Percentiles rank a stretch among this genome's conserved stretches.
Evolutionary conservation across 2,329 filamentous ascomycete genomes (phyloP).

Genomic region (Zymoseptoria pseudotritici): DNA sequence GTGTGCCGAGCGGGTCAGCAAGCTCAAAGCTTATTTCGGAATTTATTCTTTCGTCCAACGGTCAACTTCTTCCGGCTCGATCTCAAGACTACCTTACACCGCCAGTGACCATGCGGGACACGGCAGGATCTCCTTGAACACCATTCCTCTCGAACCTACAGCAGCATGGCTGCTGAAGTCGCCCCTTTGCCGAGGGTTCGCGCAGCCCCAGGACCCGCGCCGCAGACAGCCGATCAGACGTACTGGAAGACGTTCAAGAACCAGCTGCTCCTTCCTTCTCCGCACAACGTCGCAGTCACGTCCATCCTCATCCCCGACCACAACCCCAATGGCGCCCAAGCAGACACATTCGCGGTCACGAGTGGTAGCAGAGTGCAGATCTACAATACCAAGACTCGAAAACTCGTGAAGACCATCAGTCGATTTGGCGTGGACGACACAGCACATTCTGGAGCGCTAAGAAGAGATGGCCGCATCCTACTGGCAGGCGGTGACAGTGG

Average conservation of each 20-base stretch:
- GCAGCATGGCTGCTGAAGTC: slow-evolving; percentile 77
- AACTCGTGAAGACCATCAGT: slow-evolving; percentile 87
- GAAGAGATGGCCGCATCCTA: slow-evolving; percentile 79
- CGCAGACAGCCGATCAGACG: slow-evolving; percentile 81
- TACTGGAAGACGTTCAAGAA: slow-evolving; percentile 97
- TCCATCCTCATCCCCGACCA: slow-evolving; percentile 55
- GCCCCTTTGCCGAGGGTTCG: slow-evolving; percentile 72
- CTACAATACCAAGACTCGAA: slow-evolving; percentile 84
- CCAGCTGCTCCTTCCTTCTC: slow-evolving; percentile 80
- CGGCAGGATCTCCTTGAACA: background rate
- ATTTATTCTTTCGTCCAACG: background rate
- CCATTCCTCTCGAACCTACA: background rate
- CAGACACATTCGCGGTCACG: slow-evolving; percentile 83
- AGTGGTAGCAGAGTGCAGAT: slow-evolving; percentile 88
- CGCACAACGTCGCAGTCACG: slow-evolving; percentile 81
- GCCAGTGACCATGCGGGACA: background rate
- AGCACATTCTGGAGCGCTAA: slow-evolving; percentile 80
- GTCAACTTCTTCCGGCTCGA: background rate
- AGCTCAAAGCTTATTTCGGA: background rate
- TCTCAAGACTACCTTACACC: background rate
- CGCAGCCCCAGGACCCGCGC: slow-evolving; percentile 72
- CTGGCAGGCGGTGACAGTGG: slow-evolving; percentile 89
- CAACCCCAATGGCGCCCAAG: slow-evolving; percentile 31
- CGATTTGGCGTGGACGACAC: slow-evolving; percentile 74
- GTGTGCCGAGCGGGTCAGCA: background rate